Percentiles rank a stretch among this genome's conserved stretches.
These are phyloP conservation scores for Mallotus japonicus DNA, from an alignment of 441 rosid genomes.

Conservation along the genomic window DNA sequence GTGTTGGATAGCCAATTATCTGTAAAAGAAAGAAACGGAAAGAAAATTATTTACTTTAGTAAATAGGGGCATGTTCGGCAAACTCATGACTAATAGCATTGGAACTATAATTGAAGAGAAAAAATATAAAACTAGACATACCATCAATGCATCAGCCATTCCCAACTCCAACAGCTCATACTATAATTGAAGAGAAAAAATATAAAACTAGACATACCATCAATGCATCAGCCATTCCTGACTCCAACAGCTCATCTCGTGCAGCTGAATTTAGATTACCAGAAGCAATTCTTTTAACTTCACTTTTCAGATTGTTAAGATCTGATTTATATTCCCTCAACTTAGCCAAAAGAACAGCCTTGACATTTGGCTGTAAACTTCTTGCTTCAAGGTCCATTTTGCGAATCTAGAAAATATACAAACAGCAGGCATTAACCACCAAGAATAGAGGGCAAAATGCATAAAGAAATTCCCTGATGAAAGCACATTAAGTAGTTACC, in stretches of 20 bases:
- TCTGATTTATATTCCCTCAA: slow-evolving; percentile 92
- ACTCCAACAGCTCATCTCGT: slow-evolving; percentile 78
- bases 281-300: slow-evolving; percentile 68
- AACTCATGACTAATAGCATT: neutral
- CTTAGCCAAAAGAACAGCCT: slow-evolving; percentile 81
- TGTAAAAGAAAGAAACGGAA: neutral
- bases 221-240: slow-evolving; percentile 81
- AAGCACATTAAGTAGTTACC: slow-evolving; percentile 40
- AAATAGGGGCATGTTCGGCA: neutral
- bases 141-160: slow-evolving; percentile 74
- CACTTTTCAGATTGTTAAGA: slow-evolving; percentile 85
- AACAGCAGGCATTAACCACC: neutral
- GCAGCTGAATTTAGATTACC: slow-evolving; percentile 64
- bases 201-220: slow-evolving; percentile 46
- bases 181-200: neutral
- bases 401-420: slow-evolving; percentile 52
- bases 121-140: slow-evolving; percentile 32
- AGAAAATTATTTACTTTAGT: neutral
- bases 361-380: slow-evolving; percentile 77
- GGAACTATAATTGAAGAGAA: slow-evolving; percentile 1
- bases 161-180: slow-evolving; percentile 83
- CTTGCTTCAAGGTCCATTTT: slow-evolving; percentile 99
- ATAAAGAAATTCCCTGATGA: neutral
- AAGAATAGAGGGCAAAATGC: neutral
- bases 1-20: neutral